Evolutionary conservation across 306 rosid species (phyloP).

Genomic region (Mimosa pudica): DNA sequence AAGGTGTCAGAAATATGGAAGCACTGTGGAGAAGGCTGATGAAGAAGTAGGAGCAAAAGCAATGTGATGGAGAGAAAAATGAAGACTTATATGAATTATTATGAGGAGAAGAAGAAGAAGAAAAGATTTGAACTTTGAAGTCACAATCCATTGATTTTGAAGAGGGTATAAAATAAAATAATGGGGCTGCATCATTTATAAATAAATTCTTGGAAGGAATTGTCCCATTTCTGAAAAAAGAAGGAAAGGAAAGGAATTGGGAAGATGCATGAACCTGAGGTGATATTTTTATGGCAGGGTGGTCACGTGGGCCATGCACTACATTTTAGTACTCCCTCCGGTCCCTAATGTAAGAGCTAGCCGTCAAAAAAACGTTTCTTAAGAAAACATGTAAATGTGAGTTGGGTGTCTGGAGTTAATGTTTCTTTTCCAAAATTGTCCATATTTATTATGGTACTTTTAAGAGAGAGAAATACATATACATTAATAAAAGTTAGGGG

Average conservation of each 20-base stretch:
- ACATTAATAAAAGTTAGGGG: too few relatives aligned
- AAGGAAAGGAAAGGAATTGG: conserved; percentile 24
- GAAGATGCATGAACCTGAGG: conserved; percentile 51
- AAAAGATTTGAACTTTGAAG: not conserved
- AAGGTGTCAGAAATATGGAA: not conserved
- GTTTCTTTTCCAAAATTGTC: too few relatives aligned
- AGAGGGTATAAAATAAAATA: not conserved
- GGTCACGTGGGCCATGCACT: conserved; percentile 30
- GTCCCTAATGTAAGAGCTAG: too few relatives aligned
- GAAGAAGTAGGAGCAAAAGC: conserved; percentile 18
- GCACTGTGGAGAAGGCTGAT: not conserved
- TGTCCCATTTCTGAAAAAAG: conserved; percentile 32
- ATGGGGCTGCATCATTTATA: not conserved
- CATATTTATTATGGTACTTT: too few relatives aligned
- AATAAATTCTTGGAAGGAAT: conserved; percentile 1
- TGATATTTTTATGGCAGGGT: conserved; percentile 19
- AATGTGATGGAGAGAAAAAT: not conserved
- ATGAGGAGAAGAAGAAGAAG: not conserved
- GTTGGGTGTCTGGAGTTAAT: too few relatives aligned
- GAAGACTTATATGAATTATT: conserved; percentile 30
- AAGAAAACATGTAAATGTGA: too few relatives aligned
- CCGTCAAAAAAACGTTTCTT: too few relatives aligned
- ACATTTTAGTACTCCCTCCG: too few relatives aligned
- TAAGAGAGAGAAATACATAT: too few relatives aligned
- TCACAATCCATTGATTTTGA: not conserved